These are phyloP conservation scores for Aureobasidium sp. DNA, from an alignment of 2,329 filamentous ascomycete species.

Conservation along the genomic window DNA sequence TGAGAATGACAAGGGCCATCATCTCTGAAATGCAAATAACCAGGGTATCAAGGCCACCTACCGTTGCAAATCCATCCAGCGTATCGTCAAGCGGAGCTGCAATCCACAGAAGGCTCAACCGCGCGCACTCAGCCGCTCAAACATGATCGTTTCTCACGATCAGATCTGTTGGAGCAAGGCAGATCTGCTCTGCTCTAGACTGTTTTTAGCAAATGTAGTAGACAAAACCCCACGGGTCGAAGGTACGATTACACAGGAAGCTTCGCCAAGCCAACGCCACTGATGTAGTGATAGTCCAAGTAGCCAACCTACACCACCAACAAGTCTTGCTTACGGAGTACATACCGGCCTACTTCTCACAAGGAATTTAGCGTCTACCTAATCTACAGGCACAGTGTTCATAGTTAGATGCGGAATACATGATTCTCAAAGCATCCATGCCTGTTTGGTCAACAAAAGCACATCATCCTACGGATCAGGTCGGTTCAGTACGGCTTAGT, in stretches of 20 bases:
- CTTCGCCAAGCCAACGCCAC: slow-evolving; percentile 5
- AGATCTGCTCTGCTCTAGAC: background rate
- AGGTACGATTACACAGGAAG: background rate
- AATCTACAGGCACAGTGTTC: background rate
- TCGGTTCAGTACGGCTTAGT: background rate
- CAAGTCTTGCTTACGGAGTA: background rate
- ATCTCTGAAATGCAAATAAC: background rate
- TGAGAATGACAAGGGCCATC: background rate
- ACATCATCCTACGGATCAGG: background rate
- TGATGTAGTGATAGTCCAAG: background rate
- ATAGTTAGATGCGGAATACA: background rate
- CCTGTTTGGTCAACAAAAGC: background rate
- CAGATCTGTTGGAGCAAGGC: background rate
- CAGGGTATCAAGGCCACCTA: background rate
- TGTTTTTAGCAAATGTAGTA: background rate
- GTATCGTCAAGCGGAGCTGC: background rate
- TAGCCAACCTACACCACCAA: background rate
- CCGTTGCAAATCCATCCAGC: background rate
- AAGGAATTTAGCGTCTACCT: background rate
- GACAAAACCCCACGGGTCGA: background rate
- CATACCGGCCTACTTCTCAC: background rate
- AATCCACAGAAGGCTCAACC: background rate
- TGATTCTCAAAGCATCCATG: background rate
- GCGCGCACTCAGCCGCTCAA: background rate
- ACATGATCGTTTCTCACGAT: background rate